Percentiles rank a stretch among this genome's conserved stretches.
Evolutionary conservation across 2,329 filamentous ascomycete species (phyloP).

Genomic region (Aspergillus latus): DNA sequence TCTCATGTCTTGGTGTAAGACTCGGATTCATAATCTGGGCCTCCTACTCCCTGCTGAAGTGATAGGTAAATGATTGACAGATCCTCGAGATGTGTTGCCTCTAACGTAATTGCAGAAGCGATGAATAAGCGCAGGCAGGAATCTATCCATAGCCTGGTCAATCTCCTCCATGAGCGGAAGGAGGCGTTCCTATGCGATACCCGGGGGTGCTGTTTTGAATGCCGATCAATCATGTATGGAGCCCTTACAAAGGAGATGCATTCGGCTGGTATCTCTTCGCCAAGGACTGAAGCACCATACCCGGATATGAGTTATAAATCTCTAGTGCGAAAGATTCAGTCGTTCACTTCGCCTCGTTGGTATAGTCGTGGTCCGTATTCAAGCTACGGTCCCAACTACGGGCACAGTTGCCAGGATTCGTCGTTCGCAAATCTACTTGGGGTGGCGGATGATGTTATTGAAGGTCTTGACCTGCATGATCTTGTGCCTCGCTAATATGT

Average conservation of each 20-base stretch:
- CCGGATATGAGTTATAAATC: slow-evolving; percentile 5
- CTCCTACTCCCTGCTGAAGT: slow-evolving; percentile 22
- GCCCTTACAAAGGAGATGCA: slow-evolving; percentile 20
- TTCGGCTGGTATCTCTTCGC: slow-evolving; percentile 15
- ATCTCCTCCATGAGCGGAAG: slow-evolving; percentile 14
- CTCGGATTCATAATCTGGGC: slow-evolving; percentile 15
- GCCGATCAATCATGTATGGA: slow-evolving; percentile 28
- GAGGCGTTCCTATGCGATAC: slow-evolving; percentile 10
- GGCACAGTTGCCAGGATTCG: no score
- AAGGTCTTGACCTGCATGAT: no score
- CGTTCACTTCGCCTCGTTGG: slow-evolving; percentile 18
- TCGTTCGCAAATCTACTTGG: no score
- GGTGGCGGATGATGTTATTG: no score
- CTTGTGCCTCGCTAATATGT: no score
- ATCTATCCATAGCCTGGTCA: slow-evolving; percentile 14
- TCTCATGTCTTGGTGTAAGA: slow-evolving; percentile 18
- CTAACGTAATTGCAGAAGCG: slow-evolving; percentile 16
- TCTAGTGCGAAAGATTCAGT: slow-evolving; percentile 9
- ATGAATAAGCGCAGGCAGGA: slow-evolving; percentile 19
- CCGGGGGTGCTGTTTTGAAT: slow-evolving; percentile 25
- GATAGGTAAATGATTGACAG: slow-evolving; percentile 16
- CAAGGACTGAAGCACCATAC: slow-evolving; percentile 19
- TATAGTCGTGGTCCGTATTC: not conserved
- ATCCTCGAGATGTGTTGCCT: not conserved
- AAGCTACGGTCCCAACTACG: no score